Evolutionary conservation across 208 protist species (phyloP), one percentile per base, ranked within the genome.

Genomic region (Wallacemonas collosoma): DNA sequence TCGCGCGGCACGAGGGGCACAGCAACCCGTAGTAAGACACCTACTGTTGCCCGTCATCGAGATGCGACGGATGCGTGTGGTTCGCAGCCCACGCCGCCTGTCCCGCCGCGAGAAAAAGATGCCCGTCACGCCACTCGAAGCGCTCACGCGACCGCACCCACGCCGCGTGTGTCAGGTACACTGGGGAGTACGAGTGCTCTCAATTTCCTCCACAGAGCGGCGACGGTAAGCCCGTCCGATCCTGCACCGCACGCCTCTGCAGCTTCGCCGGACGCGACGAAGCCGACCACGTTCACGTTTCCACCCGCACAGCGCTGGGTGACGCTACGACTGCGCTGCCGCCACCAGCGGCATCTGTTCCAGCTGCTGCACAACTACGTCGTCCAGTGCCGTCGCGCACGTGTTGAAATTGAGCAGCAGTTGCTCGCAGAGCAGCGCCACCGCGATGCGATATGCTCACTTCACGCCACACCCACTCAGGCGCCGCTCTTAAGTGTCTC

Each of bases 321-420:
- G 6, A 62, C 56, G 7, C 36, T 62, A 6, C 56, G 56, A 4
- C 38, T 62, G 56, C 56, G 56, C 3, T 62, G 56, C 56, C 56
- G 56, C 5, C 56, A 62, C 56, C 56, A 62, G 56, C 17, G 56
- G 6, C 56, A 62, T 6, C 56, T 62, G 9, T 62, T 62, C 56
- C 56, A 62, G 56, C 56, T 62, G 56, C 56, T 62, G 14, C 56
- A 62, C 56, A 8, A 36, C 6, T 62, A 62, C 56, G 56, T 62
- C 35, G 56, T 26, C 14, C 56, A 62, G 14, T 62, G 56, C 35
- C 56, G 56, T 14, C 17, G 56, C 56, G 38, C 36, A 9, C 56
- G 56, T 15, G 56, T 62, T n/a, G 56, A 62, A n/a, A 4, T 62
- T 36, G 56, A 62, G 14, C 0, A 41, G 56, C 56, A 62, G 56